Percentiles rank a stretch among this genome's conserved stretches.
These are phyloP conservation scores for Ustulina deusta DNA, from an alignment of 2,329 filamentous ascomycete genomes.

Conservation along the genomic window DNA sequence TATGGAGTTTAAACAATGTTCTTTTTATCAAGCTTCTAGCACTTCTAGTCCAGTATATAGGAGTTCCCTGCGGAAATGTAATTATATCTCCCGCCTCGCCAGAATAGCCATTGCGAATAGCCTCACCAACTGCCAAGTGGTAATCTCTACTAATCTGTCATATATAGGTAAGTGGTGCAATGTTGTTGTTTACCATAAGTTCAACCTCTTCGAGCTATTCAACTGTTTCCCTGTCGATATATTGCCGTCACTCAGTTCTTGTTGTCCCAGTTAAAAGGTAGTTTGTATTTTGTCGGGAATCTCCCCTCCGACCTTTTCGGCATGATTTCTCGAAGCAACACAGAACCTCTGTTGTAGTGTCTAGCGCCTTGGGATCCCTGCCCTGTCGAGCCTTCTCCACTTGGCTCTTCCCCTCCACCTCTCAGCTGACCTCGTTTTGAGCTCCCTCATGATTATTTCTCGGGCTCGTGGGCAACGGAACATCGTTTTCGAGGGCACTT, in stretches of 20 bases:
- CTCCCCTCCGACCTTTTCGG: not conserved
- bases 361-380: not conserved
- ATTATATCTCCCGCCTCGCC: too few relatives aligned
- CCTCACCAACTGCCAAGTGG: too few relatives aligned
- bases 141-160: too few relatives aligned
- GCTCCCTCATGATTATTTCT: not conserved
- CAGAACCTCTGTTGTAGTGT: not conserved
- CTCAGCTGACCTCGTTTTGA: not conserved
- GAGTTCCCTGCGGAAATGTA: too few relatives aligned
- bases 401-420: not conserved
- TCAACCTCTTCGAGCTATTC: not conserved
- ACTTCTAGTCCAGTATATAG: too few relatives aligned
- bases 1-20: too few relatives aligned
- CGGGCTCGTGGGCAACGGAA: not conserved
- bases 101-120: too few relatives aligned
- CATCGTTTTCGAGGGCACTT: not conserved
- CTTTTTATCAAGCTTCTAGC: too few relatives aligned
- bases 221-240: not conserved
- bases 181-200: not conserved
- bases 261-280: not conserved
- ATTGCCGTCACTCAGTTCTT: not conserved
- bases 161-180: too few relatives aligned
- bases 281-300: slow-evolving; percentile 6
- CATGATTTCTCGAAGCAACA: not conserved
- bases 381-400: not conserved